Evolutionary conservation across 108 stramenopile species (phyloP).

Genomic region (Nitzschia sp.): DNA sequence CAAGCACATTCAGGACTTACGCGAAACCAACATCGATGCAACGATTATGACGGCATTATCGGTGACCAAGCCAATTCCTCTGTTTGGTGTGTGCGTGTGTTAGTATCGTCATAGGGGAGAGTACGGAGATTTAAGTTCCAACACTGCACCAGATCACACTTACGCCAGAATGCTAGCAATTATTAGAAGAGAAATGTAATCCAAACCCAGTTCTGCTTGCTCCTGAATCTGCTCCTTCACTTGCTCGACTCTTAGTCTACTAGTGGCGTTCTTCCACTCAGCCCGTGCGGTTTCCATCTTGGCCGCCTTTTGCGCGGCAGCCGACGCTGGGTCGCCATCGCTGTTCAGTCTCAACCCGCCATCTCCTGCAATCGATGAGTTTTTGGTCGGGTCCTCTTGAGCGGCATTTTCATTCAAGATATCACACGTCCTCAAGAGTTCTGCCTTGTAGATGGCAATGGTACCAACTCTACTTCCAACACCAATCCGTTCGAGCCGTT

Average conservation of each 20-base stretch:
- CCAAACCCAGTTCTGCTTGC: conserved; percentile 46
- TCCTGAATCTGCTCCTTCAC: conserved; percentile 62
- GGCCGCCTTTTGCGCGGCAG: conserved; percentile 1
- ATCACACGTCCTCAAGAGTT: conserved; percentile 30
- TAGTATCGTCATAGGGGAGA: too few relatives aligned
- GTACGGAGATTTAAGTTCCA: too few relatives aligned
- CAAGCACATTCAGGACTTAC: too few relatives aligned
- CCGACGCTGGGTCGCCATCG: not conserved
- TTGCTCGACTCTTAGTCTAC: conserved; percentile 49
- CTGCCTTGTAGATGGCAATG: conserved; percentile 37
- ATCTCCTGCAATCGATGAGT: not conserved
- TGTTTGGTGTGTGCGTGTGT: too few relatives aligned
- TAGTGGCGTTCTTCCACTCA: conserved; percentile 55
- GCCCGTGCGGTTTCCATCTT: conserved; percentile 21
- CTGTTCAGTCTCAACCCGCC: too few relatives aligned
- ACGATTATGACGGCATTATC: conserved; percentile 79
- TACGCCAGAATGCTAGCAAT: conserved; percentile 75
- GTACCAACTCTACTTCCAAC: conserved; percentile 48
- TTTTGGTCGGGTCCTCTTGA: not conserved
- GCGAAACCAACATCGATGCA: conserved; percentile 84
- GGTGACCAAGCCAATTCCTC: conserved; percentile 63
- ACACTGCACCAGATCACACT: too few relatives aligned
- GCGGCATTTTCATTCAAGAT: conserved; percentile 1
- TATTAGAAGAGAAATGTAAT: conserved; percentile 53
- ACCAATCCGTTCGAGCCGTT: conserved; percentile 50